phyloP scores from a whole-genome alignment of 352 stramenopile species.

The Phytophthora tentaculata region DNA sequence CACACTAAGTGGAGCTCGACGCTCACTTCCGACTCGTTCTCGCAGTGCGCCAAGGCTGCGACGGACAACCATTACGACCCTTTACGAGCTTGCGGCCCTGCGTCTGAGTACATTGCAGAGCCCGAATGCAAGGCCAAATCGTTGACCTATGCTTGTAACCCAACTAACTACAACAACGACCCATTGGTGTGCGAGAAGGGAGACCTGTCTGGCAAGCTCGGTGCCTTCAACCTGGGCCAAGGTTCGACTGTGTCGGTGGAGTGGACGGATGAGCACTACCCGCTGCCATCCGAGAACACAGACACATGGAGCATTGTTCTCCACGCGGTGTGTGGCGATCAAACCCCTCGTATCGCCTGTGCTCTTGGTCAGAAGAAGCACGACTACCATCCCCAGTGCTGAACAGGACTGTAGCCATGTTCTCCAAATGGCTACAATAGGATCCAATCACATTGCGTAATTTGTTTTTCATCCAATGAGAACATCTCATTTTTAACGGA shows the following conservation, averaged over 20 bases:
- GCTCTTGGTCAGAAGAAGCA: conserved; percentile 29
- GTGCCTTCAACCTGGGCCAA: conserved; percentile 36
- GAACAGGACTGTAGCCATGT: conserved; percentile 8
- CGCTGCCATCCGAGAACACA: conserved; percentile 42
- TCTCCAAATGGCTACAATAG: conserved; percentile 10
- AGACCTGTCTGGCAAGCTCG: conserved; percentile 67
- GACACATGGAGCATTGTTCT: conserved; percentile 68
- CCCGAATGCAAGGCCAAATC: conserved; percentile 35
- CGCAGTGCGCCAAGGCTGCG: conserved; percentile 46
- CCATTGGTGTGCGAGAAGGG: conserved; percentile 57
- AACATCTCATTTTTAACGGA: neutral
- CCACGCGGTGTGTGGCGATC: conserved; percentile 58
- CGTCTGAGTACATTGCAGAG: conserved; percentile 48
- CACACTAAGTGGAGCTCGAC: conserved; percentile 53
- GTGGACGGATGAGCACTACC: conserved; percentile 58
- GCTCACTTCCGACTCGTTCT: conserved; percentile 41
- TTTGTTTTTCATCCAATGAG: conserved; percentile 22
- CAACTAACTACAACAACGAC: conserved; percentile 48
- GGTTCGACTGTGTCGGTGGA: conserved; percentile 23
- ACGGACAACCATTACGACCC: conserved; percentile 69
- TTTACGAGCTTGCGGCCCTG: conserved; percentile 44
- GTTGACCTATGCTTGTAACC: conserved; percentile 48
- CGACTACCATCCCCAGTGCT: conserved; percentile 3
- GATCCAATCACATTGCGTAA: conserved; percentile 10
- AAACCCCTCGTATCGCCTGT: conserved; percentile 54